phyloP scores from a whole-genome alignment of 1,139 yeast species.

The Yamadazyma sp. region DNA sequence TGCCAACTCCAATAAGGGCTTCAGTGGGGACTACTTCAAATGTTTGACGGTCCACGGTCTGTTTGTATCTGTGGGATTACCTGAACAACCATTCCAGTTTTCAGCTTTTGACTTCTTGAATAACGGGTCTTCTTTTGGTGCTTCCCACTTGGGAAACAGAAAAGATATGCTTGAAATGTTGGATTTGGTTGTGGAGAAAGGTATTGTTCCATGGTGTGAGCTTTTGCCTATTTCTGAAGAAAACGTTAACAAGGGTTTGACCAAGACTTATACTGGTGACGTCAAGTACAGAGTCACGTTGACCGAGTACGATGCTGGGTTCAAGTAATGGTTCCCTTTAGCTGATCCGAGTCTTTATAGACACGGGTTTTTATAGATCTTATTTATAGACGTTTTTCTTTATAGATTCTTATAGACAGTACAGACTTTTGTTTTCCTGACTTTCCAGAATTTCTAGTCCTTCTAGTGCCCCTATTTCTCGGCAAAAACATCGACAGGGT shows the following conservation, averaged over 20 bases:
- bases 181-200: constrained; percentile 51
- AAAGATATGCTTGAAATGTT: constrained; percentile 56
- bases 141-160: constrained; percentile 51
- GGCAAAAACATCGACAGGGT: constrained; percentile 14
- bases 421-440: too few relatives aligned
- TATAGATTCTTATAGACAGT: not conserved
- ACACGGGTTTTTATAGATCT: too few relatives aligned
- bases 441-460: too few relatives aligned
- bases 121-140: constrained; percentile 44
- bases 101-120: constrained; percentile 29
- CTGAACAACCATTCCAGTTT: constrained; percentile 26
- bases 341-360: too few relatives aligned
- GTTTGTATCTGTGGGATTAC: constrained; percentile 56
- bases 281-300: constrained; percentile 53
- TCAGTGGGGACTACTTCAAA: constrained; percentile 28
- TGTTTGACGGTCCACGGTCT: constrained; percentile 42
- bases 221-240: constrained; percentile 52
- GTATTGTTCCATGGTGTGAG: constrained; percentile 61
- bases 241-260: constrained; percentile 50
- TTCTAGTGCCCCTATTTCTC: too few relatives aligned
- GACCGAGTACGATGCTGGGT: constrained; percentile 29
- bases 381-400: too few relatives aligned
- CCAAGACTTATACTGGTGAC: constrained; percentile 50
- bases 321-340: constrained; percentile 5
- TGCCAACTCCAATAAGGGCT: constrained; percentile 39